A percentile compares a stretch with the other conserved stretches of the same genome.
Conservation (phyloP, 2,329 filamentous ascomycete species). For the Tolypocladium sp. region DNA sequence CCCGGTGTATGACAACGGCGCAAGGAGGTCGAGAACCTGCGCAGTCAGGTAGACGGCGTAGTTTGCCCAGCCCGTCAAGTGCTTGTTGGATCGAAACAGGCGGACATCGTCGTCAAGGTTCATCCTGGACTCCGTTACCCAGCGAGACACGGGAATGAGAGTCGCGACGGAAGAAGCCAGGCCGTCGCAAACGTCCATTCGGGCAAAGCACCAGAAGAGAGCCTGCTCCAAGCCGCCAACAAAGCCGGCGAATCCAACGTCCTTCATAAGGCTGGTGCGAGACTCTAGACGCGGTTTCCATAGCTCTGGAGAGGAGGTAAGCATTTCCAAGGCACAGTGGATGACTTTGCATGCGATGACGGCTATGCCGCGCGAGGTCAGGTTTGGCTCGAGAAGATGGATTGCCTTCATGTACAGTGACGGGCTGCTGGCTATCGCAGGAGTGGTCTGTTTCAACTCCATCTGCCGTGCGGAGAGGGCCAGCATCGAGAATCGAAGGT, state of each 20-base stretch:
- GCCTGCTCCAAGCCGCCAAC: constrained; percentile 39
- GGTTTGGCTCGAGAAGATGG: constrained; percentile 34
- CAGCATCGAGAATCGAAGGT: constrained; percentile 38
- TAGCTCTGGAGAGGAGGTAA: constrained; percentile 35
- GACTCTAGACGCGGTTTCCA: constrained; percentile 44
- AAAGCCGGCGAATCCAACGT: constrained; percentile 40
- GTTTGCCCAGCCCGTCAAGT: constrained; percentile 40
- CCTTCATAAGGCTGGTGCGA: constrained; percentile 39
- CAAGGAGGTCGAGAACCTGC: constrained; percentile 30
- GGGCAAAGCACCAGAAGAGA: constrained; percentile 45
- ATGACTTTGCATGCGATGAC: constrained; percentile 44
- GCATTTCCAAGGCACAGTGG: constrained; percentile 46
- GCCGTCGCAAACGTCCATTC: constrained; percentile 46
- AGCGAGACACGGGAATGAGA: constrained; percentile 35
- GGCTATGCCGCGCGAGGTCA: constrained; percentile 36
- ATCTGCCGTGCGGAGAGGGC: constrained; percentile 42
- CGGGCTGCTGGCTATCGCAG: constrained; percentile 29
- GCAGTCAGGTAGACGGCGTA: constrained; percentile 39
- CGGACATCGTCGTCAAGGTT: constrained; percentile 19
- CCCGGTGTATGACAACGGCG: constrained; percentile 9
- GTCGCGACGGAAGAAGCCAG: constrained; percentile 41
- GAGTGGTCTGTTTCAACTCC: constrained; percentile 29
- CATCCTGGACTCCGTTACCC: constrained; percentile 26
- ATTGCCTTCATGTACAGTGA: constrained; percentile 42
- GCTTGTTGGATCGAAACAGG: constrained; percentile 22